Evolutionary conservation across 73 alveolate species (phyloP), one percentile per base, ranked within the genome.

Genomic region (Tetrahymena malaccensis): DNA sequence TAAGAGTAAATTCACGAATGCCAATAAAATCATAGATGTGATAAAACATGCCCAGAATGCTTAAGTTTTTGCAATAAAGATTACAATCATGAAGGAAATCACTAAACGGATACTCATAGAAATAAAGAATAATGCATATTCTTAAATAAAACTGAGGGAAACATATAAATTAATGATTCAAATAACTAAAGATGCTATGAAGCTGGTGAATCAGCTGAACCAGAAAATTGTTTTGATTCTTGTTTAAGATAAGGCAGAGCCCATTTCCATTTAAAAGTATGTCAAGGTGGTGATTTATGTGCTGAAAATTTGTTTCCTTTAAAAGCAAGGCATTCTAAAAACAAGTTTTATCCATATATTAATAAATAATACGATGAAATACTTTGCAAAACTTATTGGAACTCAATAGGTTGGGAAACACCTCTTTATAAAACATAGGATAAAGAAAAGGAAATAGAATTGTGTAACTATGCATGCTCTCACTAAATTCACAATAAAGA

Each of bases 201-300:
- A 35, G 83, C 93, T 40, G 95, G 95, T 5, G 96, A 94, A 15
- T 43, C 56, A 17, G 93, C 95, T 0, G 55, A 13, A 1, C 96
- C 96, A 3, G 96, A 94, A 35, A 85, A 93, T 17, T 94, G 96
- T 21, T 55, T 22, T 25, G 12, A 10, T 31, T 85, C 95, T 33
- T 94, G 96, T 31, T 13, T 25, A 43, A 94, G 96, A 94, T 50
- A 70, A 85, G 89, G 94, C 37, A 94, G 95, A 43, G 95, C 96
- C n/a, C 96, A 94, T 94, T 83, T 43, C 44, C 96, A 94, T 43
- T 35, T 94, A 94, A 31, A 56, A 25, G 55, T 25, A 94, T 94
- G 96, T 85, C 4, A 11, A 84, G 96, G 96, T 34, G 85, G 85
- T 15, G 16, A 40, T 1, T 13, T 27, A 33, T 94, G 96, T 40